Evolutionary conservation across 1,139 yeast genomes (phyloP).

Genomic region (Blastobotrys apis): DNA sequence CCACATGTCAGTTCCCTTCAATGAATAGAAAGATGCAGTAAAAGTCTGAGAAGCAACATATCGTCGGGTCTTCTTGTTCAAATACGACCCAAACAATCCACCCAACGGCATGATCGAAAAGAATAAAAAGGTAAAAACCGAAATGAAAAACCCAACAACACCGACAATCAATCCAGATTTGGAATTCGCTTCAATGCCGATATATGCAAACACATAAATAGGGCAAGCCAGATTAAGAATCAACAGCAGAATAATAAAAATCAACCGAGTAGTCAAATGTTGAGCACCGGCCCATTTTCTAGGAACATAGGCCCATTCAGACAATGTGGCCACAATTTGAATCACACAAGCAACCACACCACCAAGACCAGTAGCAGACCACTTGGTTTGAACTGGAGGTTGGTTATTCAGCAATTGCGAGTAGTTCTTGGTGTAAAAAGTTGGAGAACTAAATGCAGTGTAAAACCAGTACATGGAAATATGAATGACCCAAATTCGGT

Average conservation of each 20-base stretch:
- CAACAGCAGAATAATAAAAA: constrained; percentile 65
- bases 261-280: constrained; percentile 82
- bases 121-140: constrained; percentile 76
- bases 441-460: constrained; percentile 86
- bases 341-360: constrained; percentile 80
- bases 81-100: constrained; percentile 89
- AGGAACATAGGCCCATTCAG: constrained; percentile 96
- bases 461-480: constrained; percentile 91
- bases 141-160: constrained; percentile 85
- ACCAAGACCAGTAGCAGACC: constrained; percentile 92
- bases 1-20: constrained; percentile 92
- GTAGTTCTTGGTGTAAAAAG: constrained; percentile 82
- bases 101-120: constrained; percentile 96
- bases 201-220: constrained; percentile 74
- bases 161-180: constrained; percentile 78
- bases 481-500: constrained; percentile 97
- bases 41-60: constrained; percentile 93
- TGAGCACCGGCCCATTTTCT: constrained; percentile 99
- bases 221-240: constrained; percentile 78
- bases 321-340: constrained; percentile 81
- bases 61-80: constrained; percentile 80
- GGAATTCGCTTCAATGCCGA: constrained; percentile 61
- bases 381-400: constrained; percentile 81
- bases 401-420: constrained; percentile 76
- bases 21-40: constrained; percentile 82